phyloP scores from a whole-genome alignment of 108 stramenopile genomes.

The Fragilaria radians region DNA sequence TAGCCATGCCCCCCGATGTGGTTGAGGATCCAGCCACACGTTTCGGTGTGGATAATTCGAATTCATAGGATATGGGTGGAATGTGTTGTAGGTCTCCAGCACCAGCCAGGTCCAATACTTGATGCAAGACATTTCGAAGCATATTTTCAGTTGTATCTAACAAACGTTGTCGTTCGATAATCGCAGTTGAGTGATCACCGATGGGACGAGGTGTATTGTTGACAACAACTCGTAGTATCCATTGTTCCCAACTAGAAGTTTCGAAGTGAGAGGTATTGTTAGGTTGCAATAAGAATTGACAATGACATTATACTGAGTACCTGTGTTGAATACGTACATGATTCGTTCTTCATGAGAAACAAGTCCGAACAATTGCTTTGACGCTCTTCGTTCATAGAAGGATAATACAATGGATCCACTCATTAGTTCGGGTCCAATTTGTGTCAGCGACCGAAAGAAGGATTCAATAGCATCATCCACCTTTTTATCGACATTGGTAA shows the following conservation, averaged over 20 bases:
- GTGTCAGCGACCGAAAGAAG: conserved; percentile 60
- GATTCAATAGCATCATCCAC: conserved; percentile 74
- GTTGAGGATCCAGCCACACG: too few species aligned
- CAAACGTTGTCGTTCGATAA: conserved; percentile 68
- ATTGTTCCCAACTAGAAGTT: conserved; percentile 65
- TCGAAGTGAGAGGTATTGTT: neutral
- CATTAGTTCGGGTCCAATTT: conserved; percentile 78
- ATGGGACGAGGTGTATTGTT: conserved; percentile 84
- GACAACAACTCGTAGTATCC: conserved; percentile 76
- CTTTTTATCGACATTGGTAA: conserved; percentile 63
- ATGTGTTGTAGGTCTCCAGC: conserved; percentile 68
- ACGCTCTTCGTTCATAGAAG: conserved; percentile 75
- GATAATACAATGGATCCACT: conserved; percentile 40
- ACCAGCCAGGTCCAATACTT: conserved; percentile 66
- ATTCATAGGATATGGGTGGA: conserved; percentile 66
- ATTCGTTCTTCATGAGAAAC: conserved; percentile 80
- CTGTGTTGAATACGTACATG: conserved; percentile 24
- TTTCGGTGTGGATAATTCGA: conserved; percentile 73
- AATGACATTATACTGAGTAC: neutral
- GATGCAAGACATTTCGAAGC: conserved; percentile 60
- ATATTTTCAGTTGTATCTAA: conserved; percentile 82
- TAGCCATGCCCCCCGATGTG: too few species aligned
- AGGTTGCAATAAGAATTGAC: neutral
- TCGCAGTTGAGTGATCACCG: conserved; percentile 64
- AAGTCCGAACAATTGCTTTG: conserved; percentile 73